These are phyloP conservation scores for Amoeboaphelidium occidentale DNA, from an alignment of 371 early-diverging fungal genomes.

Conservation along the genomic window DNA sequence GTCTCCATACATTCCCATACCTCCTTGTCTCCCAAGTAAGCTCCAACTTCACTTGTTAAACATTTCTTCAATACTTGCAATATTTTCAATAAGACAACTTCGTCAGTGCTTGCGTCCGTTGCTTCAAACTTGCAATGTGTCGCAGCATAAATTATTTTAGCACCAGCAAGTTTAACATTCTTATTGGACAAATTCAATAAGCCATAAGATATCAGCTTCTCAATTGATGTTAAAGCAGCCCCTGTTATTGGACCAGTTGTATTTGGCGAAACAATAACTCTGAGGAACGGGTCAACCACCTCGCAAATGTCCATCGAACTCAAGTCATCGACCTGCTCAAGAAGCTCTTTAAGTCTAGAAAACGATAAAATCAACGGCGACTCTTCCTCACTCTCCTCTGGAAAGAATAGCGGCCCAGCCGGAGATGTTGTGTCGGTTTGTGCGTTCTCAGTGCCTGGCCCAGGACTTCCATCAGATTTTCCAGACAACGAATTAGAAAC, in stretches of 20 bases:
- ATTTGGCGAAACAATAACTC: slow-evolving; percentile 66
- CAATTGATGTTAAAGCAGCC: slow-evolving; percentile 58
- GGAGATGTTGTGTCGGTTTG: too few species aligned
- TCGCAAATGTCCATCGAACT: slow-evolving; percentile 34
- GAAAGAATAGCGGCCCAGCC: too few species aligned
- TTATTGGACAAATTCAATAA: too few species aligned
- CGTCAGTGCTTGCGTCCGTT: slow-evolving; percentile 72
- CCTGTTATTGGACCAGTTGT: slow-evolving; percentile 86
- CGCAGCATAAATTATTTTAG: too few species aligned
- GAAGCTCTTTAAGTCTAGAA: slow-evolving; percentile 8
- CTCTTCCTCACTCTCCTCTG: too few species aligned
- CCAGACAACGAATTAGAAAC: too few species aligned
- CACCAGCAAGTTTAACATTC: too few species aligned
- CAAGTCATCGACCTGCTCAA: slow-evolving; percentile 13
- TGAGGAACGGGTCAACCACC: slow-evolving; percentile 65
- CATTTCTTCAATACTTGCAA: slow-evolving; percentile 46
- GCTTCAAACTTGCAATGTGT: slow-evolving; percentile 92
- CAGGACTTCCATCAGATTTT: too few species aligned
- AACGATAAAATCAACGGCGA: too few species aligned
- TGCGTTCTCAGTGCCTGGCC: too few species aligned
- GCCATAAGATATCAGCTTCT: slow-evolving; percentile 63
- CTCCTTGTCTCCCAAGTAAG: slow-evolving; percentile 51
- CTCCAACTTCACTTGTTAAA: slow-evolving; percentile 29
- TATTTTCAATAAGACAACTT: slow-evolving; percentile 67
- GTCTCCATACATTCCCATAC: slow-evolving; percentile 91